Evolutionary conservation across 768 basidiomycete species (phyloP).

Genomic region (Neoboletus magnificus): DNA sequence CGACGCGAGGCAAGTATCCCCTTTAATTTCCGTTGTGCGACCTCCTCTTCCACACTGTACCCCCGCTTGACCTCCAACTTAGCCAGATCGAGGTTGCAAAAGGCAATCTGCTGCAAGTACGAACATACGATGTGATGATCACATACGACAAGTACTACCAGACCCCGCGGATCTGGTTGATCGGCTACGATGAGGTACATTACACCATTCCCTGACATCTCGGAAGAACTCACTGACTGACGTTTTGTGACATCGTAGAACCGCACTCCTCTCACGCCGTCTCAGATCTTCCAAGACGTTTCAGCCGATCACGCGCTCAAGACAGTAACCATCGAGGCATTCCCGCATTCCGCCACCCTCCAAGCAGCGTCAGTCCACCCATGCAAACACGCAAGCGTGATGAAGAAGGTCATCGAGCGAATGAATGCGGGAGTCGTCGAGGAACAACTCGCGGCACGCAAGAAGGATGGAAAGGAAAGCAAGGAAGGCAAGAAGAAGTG

Average conservation of each 20-base stretch:
- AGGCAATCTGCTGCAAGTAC: conserved; percentile 87
- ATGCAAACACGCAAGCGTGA: conserved; percentile 97
- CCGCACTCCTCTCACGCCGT: conserved; percentile 79
- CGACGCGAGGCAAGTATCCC: conserved; percentile 46
- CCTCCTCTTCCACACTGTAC: neutral
- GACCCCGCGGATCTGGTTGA: conserved; percentile 95
- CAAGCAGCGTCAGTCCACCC: conserved; percentile 95
- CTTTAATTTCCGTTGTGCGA: neutral
- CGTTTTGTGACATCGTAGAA: conserved; percentile 48
- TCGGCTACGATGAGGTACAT: conserved; percentile 92
- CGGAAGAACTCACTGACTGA: conserved; percentile 1
- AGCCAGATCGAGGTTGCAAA: conserved; percentile 67
- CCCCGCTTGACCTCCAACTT: conserved; percentile 1
- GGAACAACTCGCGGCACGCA: conserved; percentile 71
- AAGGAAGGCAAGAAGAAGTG: conserved; percentile 79
- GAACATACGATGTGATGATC: conserved; percentile 99
- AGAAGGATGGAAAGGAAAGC: conserved; percentile 41
- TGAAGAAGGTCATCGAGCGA: conserved; percentile 99
- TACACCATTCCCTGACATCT: neutral
- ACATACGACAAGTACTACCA: conserved; percentile 99
- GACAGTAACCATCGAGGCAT: conserved; percentile 97
- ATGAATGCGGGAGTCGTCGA: conserved; percentile 90
- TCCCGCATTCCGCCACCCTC: conserved; percentile 87
- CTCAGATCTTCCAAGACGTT: conserved; percentile 96
- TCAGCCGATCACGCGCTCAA: conserved; percentile 97